These are phyloP conservation scores for Ilyonectria mors-panacis DNA, from an alignment of 2,329 filamentous ascomycete species.

Conservation along the genomic window DNA sequence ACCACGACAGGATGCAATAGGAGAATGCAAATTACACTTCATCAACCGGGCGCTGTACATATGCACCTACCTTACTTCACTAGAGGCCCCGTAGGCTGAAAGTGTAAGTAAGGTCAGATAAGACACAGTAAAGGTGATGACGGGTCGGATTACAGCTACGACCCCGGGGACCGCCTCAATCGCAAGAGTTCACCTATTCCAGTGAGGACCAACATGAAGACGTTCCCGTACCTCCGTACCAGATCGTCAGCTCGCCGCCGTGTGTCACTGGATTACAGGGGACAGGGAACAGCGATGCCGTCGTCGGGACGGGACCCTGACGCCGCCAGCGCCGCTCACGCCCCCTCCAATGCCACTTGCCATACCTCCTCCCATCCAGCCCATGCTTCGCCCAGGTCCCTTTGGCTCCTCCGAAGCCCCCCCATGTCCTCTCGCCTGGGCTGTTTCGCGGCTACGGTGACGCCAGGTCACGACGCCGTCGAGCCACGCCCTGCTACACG, in stretches of 20 bases:
- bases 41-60: conserved; percentile 10
- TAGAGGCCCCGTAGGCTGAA: conserved; percentile 16
- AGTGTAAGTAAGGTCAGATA: conserved; percentile 24
- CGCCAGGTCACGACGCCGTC: conserved; percentile 32
- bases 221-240: not conserved
- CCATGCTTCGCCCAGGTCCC: not conserved
- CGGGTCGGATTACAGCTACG: conserved; percentile 18
- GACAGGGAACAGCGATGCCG: conserved; percentile 10
- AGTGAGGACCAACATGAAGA: not conserved
- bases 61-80: conserved; percentile 16
- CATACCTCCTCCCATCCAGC: conserved; percentile 1
- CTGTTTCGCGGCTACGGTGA: conserved; percentile 37
- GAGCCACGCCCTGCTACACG: not conserved
- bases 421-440: conserved; percentile 34
- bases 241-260: conserved; percentile 11
- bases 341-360: conserved; percentile 5
- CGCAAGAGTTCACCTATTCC: not conserved
- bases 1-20: conserved; percentile 6
- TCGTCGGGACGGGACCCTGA: conserved; percentile 8
- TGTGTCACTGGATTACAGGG: conserved; percentile 6
- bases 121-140: conserved; percentile 11
- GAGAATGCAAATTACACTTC: conserved; percentile 13
- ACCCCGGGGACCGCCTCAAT: conserved; percentile 13
- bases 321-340: conserved; percentile 4
- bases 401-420: conserved; percentile 4